These are phyloP conservation scores for Trichoderma orchidacearum DNA, from an alignment of 495 filamentous ascomycete species.

Conservation along the genomic window DNA sequence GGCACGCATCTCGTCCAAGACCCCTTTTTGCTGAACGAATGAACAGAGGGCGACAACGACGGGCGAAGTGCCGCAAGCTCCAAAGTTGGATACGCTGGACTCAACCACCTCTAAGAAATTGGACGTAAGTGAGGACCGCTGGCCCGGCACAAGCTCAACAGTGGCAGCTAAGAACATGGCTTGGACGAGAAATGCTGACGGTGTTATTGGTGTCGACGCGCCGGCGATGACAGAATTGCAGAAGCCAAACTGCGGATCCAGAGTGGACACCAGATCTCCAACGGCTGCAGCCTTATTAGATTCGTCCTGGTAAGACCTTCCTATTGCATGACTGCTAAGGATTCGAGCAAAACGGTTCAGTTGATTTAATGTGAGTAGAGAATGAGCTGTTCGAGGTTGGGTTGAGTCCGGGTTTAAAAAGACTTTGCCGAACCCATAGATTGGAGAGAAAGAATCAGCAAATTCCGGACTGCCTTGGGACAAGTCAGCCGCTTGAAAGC, in stretches of 20 bases:
- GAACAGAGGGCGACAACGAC: conserved; percentile 7
- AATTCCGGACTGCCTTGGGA: conserved; percentile 30
- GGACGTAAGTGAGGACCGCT: not conserved
- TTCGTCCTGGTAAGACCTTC: not conserved
- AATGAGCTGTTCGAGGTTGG: not conserved
- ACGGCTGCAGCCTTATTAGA: conserved; percentile 11
- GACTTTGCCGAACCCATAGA: not conserved
- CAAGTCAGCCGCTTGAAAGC: conserved; percentile 46
- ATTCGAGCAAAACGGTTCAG: not conserved
- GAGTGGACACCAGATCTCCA: conserved; percentile 46
- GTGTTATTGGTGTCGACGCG: conserved; percentile 6
- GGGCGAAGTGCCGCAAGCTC: conserved; percentile 8
- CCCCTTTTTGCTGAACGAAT: conserved; percentile 4
- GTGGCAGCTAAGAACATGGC: conserved; percentile 10
- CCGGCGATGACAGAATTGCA: conserved; percentile 5
- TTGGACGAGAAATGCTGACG: conserved; percentile 12
- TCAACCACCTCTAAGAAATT: conserved; percentile 10
- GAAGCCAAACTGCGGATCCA: not conserved
- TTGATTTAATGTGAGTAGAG: not conserved
- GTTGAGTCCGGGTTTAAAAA: not conserved
- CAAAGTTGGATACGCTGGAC: conserved; percentile 9
- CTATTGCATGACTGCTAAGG: not conserved
- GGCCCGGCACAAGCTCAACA: conserved; percentile 3
- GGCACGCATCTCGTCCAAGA: not conserved
- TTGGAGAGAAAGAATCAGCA: not conserved